Percentiles rank a stretch among this genome's conserved stretches.
Conservation (phyloP, 441 rosid genomes). For the Erodium trifolium region DNA sequence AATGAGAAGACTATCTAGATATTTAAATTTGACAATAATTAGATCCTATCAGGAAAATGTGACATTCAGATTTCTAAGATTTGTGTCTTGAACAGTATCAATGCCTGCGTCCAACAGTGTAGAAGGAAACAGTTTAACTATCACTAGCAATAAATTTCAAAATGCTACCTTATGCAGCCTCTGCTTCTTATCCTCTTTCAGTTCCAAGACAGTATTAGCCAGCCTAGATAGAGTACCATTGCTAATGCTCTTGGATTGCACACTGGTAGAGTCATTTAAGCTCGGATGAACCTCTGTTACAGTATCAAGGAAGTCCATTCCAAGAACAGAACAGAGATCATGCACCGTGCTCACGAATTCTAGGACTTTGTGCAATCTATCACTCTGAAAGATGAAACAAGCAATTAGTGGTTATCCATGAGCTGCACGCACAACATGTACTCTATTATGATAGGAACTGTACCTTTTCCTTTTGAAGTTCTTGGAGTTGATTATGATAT, state of each 20-base stretch:
- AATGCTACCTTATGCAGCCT: slow-evolving; percentile 70
- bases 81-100: too few relatives aligned
- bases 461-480: slow-evolving; percentile 95
- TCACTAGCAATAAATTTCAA: not conserved
- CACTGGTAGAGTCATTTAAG: slow-evolving; percentile 62
- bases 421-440: slow-evolving; percentile 5
- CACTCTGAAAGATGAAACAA: slow-evolving; percentile 53
- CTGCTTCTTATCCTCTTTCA: slow-evolving; percentile 84
- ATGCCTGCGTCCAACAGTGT: not conserved
- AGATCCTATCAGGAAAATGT: too few relatives aligned
- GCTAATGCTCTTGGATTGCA: slow-evolving; percentile 88
- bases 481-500: slow-evolving; percentile 75
- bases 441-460: slow-evolving; percentile 4
- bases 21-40: too few relatives aligned
- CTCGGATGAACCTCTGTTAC: slow-evolving; percentile 96
- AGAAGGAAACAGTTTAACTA: not conserved
- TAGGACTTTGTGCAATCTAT: slow-evolving; percentile 80
- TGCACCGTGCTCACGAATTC: slow-evolving; percentile 90
- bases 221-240: slow-evolving; percentile 78
- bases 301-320: slow-evolving; percentile 77
- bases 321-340: slow-evolving; percentile 89
- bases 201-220: slow-evolving; percentile 70
- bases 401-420: slow-evolving; percentile 16
- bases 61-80: too few relatives aligned
- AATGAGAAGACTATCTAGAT: too few relatives aligned